These are phyloP conservation scores for Fistulinella prunicolor DNA, from an alignment of 768 basidiomycete species.

Conservation along the genomic window DNA sequence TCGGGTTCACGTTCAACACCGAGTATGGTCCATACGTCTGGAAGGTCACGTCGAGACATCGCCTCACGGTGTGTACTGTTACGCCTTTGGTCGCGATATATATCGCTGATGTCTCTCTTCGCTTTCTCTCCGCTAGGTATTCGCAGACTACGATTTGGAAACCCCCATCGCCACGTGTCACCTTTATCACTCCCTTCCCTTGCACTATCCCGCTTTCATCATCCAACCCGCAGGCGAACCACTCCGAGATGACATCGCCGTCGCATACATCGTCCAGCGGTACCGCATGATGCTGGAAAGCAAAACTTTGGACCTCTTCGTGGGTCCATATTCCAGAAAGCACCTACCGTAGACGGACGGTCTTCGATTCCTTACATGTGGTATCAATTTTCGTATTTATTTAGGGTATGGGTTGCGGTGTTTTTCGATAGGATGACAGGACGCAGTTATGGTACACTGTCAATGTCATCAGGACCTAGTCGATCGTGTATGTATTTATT, in stretches of 20 bases:
- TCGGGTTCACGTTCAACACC: slow-evolving; percentile 22
- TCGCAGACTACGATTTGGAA: slow-evolving; percentile 23
- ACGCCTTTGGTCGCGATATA: background rate
- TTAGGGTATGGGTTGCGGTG: too few relatives aligned
- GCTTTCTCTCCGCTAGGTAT: slow-evolving; percentile 14
- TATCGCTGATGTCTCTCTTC: background rate
- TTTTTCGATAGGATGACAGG: too few relatives aligned
- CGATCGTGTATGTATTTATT: too few relatives aligned
- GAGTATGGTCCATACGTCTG: slow-evolving; percentile 25
- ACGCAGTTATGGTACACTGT: too few relatives aligned
- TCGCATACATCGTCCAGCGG: slow-evolving; percentile 29
- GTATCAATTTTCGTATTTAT: too few relatives aligned
- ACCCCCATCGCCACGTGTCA: slow-evolving; percentile 22
- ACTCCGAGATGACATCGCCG: slow-evolving; percentile 28
- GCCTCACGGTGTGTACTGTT: slow-evolving; percentile 19
- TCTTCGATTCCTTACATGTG: too few relatives aligned
- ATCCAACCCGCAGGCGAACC: slow-evolving; percentile 24
- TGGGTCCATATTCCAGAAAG: slow-evolving; percentile 15
- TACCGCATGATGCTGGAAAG: slow-evolving; percentile 24
- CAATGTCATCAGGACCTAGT: too few relatives aligned
- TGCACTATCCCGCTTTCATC: slow-evolving; percentile 18
- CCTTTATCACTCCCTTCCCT: slow-evolving; percentile 7
- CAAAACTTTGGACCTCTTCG: slow-evolving; percentile 25
- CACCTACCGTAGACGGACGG: too few relatives aligned
- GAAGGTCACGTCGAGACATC: slow-evolving; percentile 22